A percentile compares a stretch with the other conserved stretches of the same genome.
These are phyloP conservation scores for Immersiporthe knoxdaviesiana DNA, from an alignment of 2,329 filamentous ascomycete species.

Conservation along the genomic window DNA sequence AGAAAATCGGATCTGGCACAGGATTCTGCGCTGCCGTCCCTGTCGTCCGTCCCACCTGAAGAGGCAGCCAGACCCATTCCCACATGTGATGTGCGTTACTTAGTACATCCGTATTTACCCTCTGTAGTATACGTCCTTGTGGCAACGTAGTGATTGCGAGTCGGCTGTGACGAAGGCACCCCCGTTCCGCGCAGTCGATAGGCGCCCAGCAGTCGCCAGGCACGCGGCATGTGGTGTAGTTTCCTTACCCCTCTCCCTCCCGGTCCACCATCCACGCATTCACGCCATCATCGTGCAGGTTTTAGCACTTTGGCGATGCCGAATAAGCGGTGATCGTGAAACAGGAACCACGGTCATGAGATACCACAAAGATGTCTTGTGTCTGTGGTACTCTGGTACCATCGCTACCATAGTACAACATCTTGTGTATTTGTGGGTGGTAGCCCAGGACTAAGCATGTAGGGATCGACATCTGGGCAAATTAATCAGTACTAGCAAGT, in stretches of 20 bases:
- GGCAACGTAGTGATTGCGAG: constrained; percentile 13
- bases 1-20: constrained; percentile 6
- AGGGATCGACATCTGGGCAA: background rate
- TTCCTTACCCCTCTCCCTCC: background rate
- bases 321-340: constrained; percentile 19
- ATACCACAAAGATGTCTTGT: constrained; percentile 3
- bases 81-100: background rate
- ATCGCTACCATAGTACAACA: background rate
- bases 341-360: constrained; percentile 8
- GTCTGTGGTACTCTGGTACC: background rate
- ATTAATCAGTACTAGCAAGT: background rate
- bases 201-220: constrained; percentile 17
- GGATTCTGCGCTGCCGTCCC: background rate
- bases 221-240: background rate
- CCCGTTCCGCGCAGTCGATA: constrained; percentile 13
- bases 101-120: background rate
- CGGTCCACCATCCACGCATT: background rate
- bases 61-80: constrained; percentile 10
- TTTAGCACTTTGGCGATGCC: constrained; percentile 6
- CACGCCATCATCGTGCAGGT: constrained; percentile 11
- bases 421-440: too few relatives aligned
- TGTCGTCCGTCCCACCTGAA: constrained; percentile 1
- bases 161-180: constrained; percentile 6
- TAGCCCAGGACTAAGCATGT: background rate
- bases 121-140: constrained; percentile 2